phyloP scores from a whole-genome alignment of 2,329 filamentous ascomycete species.

The Fusarium succisae region DNA sequence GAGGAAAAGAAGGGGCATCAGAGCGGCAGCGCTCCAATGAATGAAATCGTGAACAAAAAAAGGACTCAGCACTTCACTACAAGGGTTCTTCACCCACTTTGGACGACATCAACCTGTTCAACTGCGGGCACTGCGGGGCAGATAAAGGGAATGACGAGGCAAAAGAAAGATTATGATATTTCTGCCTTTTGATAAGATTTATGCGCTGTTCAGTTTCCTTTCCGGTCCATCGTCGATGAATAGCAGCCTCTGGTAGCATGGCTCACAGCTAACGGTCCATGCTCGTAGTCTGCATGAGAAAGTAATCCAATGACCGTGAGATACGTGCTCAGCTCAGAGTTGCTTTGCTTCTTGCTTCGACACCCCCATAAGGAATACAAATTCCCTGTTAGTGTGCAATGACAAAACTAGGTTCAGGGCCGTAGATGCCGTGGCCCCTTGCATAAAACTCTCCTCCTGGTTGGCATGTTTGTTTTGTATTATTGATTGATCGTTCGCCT shows the following conservation, averaged over 20 bases:
- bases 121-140: slow-evolving; percentile 18
- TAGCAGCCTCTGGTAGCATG: neutral
- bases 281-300: slow-evolving; percentile 10
- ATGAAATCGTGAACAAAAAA: slow-evolving; percentile 8
- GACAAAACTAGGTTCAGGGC: slow-evolving; percentile 13
- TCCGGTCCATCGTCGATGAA: neutral
- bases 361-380: slow-evolving; percentile 3
- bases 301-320: slow-evolving; percentile 12
- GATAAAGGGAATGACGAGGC: neutral
- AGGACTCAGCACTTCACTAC: neutral
- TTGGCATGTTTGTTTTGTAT: slow-evolving; percentile 15
- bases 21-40: slow-evolving; percentile 16
- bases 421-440: slow-evolving; percentile 21
- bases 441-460: slow-evolving; percentile 29
- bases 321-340: neutral
- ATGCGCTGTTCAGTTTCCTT: slow-evolving; percentile 6
- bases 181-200: slow-evolving; percentile 9
- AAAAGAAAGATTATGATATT: neutral
- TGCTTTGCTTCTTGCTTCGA: slow-evolving; percentile 7
- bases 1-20: slow-evolving; percentile 26
- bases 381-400: neutral
- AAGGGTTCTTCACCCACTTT: slow-evolving; percentile 14
- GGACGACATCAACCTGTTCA: slow-evolving; percentile 3
- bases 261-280: slow-evolving; percentile 4
- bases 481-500: slow-evolving; percentile 1